Evolutionary conservation across 1,284 basidiomycete species (phyloP), one percentile per base, ranked within the genome.

Genomic region (Clitocybe nebularis): DNA sequence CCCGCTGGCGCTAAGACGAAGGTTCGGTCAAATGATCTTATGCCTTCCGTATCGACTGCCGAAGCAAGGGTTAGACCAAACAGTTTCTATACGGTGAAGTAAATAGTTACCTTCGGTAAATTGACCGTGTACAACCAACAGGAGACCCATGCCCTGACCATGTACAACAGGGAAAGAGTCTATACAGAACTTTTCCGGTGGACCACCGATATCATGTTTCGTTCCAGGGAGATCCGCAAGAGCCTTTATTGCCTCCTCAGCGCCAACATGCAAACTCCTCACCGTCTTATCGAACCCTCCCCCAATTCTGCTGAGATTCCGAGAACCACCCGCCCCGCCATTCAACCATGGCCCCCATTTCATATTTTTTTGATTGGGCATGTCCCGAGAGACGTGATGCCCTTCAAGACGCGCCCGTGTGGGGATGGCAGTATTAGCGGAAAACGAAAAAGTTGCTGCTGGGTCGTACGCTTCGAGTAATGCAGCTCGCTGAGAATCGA

Each of bases 11-110:
- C 84, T 8, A 99, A 74, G 38, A 97, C 75, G 58, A 98, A 96
- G 0, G 89, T 84, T 39, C 95, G 79, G 59, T 96, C 93, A 62
- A 99, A 99, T 4, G 93, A 96, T 33, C 95, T 81, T 19, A 93
- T 69, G 6, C 91, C 93, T 49, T 70, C 67, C 8, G 70, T 64
- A 26, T 69, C 71, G 41, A 71, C 82, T 85, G 52, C 42, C 45
- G 33, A 41, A 55, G 48, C 36, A 47, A 23, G 22, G 39, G 37
- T 43, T 41, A 22, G 45, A 34, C 36, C 47, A 28, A 43, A 28
- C 21, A 37, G 36, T 32, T 23, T 22, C 17, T n/a, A 23, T 30
- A 41, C 36, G 28, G 23, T 40, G 29, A 40, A 8, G 25, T 36
- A 47, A 36, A 35, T 14, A 71, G 83, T 55, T 56, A 93, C 93